These are phyloP conservation scores for Spirogloea muscicola DNA, from an alignment of 139 green algal species.

Conservation along the genomic window DNA sequence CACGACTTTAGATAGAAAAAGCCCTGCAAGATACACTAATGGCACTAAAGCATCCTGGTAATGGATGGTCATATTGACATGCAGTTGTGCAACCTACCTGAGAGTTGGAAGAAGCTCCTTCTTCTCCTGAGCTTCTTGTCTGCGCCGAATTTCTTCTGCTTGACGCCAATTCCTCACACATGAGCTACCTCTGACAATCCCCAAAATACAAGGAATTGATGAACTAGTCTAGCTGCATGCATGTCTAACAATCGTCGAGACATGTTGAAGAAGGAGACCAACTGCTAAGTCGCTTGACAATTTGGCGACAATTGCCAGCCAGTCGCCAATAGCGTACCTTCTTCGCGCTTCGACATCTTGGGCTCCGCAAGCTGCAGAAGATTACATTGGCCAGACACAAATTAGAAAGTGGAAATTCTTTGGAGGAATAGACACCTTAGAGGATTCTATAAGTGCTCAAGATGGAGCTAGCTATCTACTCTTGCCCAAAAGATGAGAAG, in stretches of 20 bases:
- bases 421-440: not conserved
- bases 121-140: constrained; percentile 54
- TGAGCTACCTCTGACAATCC: no score
- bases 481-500: no score
- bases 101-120: constrained; percentile 44
- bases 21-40: not conserved
- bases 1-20: not conserved
- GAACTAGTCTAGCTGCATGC: no score
- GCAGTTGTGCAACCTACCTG: constrained; percentile 1
- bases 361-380: constrained; percentile 32
- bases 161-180: no score
- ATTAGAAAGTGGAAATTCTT: not conserved
- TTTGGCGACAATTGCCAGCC: not conserved
- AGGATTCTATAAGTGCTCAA: not conserved
- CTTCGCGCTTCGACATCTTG: constrained; percentile 38
- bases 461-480: no score
- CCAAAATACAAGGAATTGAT: no score
- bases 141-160: constrained; percentile 55
- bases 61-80: constrained; percentile 12
- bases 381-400: not conserved
- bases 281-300: no score
- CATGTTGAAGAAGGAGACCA: no score
- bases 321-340: not conserved
- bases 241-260: no score
- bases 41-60: constrained; percentile 44